Base-by-base conservation (phyloP, 192 early-diverging fungal species). In the Pecoramyces ruminantium region DNA sequence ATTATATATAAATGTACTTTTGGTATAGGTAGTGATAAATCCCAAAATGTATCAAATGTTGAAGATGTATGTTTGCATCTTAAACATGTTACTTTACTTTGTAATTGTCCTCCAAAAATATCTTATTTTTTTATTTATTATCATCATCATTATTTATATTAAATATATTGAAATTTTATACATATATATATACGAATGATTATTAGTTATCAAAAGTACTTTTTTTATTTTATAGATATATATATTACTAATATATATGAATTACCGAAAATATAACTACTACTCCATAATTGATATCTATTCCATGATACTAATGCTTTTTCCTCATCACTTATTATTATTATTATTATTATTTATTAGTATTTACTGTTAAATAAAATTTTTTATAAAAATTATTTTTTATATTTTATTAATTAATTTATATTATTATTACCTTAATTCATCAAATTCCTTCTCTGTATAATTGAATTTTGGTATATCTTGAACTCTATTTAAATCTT, bases 31-130 rank as follows among this genome's bases (percentile, higher is more conserved):
- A 90, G 80, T 1, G 88, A 90, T 13, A 90, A 79, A 81, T 90
- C 89, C 89, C 88, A 89, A 80, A 90, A 90, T 3, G 85, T 84
- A n/a, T 90, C 89, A 79, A 86, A 90, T 16, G 86, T 89, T 14
- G 77, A 79, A 25, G 89, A 90, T 25, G 39, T 29, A 67, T 88
- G 58, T 14, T 80, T n/a, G 82, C 89, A 90, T 16, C 30, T 38
- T 27, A 79, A 79, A 79, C 89, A 90, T 18, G 82, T 86, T 0
- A 90, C 83, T 25, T 83, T 84, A 81, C 85, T 86, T 79, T 88
- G 81, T 17, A 89, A 82, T 79, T 89, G 89, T 4, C 89, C 89
- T 15, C 87, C 87, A 82, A 90, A 90, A 17, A 90, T 80, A 79
- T 88, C 87, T 38, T 34, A 6, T 34, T n/a, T n/a, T n/a, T n/a